These are phyloP conservation scores for Cicer pinnatifidum DNA, from an alignment of 306 rosid genomes.

Conservation along the genomic window DNA sequence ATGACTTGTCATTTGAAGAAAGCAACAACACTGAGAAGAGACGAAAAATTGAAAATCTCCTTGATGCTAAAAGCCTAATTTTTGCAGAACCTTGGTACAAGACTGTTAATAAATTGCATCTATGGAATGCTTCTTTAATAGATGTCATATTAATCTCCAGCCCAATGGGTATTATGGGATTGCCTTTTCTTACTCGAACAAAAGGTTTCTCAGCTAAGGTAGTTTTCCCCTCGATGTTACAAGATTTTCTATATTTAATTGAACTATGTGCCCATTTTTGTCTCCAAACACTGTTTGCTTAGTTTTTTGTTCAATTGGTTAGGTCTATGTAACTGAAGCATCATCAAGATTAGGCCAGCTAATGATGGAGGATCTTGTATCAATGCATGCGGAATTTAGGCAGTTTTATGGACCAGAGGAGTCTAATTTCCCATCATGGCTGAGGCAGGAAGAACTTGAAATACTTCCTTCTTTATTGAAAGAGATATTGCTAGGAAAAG, in stretches of 20 bases:
- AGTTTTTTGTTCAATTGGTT: conserved; percentile 42
- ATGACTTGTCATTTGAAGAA: conserved; percentile 42
- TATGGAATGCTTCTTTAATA: conserved; percentile 66
- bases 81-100: conserved; percentile 82
- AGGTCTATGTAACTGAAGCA: conserved; percentile 84
- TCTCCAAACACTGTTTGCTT: conserved; percentile 31
- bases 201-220: conserved; percentile 89
- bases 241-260: conserved; percentile 15
- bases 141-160: conserved; percentile 79
- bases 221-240: conserved; percentile 14
- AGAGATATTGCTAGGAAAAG: conserved; percentile 72
- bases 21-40: conserved; percentile 40
- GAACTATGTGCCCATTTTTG: conserved; percentile 7
- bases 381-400: conserved; percentile 76
- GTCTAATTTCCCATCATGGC: conserved; percentile 63
- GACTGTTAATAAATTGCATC: conserved; percentile 64
- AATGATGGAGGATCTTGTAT: conserved; percentile 90
- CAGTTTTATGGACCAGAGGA: conserved; percentile 75
- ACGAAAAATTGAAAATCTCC: conserved; percentile 59
- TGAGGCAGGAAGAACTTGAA: conserved; percentile 69
- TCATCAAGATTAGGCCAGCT: conserved; percentile 75
- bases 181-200: conserved; percentile 73
- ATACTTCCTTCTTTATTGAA: conserved; percentile 60
- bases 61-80: conserved; percentile 56
- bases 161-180: conserved; percentile 89